Base-by-base conservation (phyloP, 2,329 filamentous ascomycete species). In the Fulvia fulva region DNA sequence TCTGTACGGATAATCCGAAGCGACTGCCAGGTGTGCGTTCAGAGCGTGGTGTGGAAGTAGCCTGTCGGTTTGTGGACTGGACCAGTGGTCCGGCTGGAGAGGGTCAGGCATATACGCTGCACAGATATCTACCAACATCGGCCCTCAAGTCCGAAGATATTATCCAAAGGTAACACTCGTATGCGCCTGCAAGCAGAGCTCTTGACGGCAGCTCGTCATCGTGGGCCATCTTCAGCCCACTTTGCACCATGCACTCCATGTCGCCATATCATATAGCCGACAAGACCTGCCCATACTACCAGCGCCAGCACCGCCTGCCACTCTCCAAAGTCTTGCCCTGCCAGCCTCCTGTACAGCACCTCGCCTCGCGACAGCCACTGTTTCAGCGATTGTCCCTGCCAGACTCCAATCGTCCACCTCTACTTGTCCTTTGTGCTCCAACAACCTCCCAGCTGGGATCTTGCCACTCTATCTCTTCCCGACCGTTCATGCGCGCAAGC, bases 371-470 rank as follows among this genome's bases (percentile, higher is more conserved):
- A 67, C 50, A 25, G 49, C 53, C 6, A 37, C 32, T 22, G 57
- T 55, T 11, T 54, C 62, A 5, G 57, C 25, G 37, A 67, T 72
- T 63, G 78, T 78, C 0, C 78, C 81, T 0, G 69, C 74, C 19
- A 79, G 75, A 21, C 78, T 80, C 77, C 78, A 84, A 65, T 83
- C 81, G 67, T 87, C 84, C 51, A 76, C 78, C 64, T 82, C 76
- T 0, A 82, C 67, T 74, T 88, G 84, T 0, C 81, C 79, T 43
- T 72, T 69, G 62, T 82, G 87, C 71, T 82, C 82, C 45, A 85
- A 64, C 51, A 88, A 67, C 28, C 85, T 75, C 84, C n/a, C 85
- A 88, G 56, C 80, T 79, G 19, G 86, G 76, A 67, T 88, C 85
- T 66, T 81, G 73, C 85, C 85, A 88, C 70, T 88, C 84, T 30